These are phyloP conservation scores for Jamesozyma spencerorum DNA, from an alignment of 805 yeast species.

Conservation along the genomic window DNA sequence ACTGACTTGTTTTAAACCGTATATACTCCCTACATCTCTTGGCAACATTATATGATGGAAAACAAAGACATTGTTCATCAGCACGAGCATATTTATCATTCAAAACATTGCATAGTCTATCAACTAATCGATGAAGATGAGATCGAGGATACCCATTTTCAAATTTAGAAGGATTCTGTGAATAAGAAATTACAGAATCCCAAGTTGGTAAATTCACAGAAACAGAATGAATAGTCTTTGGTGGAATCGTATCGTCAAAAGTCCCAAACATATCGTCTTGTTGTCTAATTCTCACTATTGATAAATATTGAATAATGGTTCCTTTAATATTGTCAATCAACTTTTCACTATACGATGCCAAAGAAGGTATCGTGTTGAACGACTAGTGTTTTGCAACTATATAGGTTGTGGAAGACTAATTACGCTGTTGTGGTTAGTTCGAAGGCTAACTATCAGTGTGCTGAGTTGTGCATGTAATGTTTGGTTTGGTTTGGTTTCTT, in stretches of 20 bases:
- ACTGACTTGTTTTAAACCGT: slow-evolving; percentile 30
- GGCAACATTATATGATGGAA: slow-evolving; percentile 72
- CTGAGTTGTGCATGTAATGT: too few relatives aligned
- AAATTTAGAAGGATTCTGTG: slow-evolving; percentile 59
- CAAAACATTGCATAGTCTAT: slow-evolving; percentile 43
- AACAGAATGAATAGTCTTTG: slow-evolving; percentile 84
- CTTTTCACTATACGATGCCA: too few relatives aligned
- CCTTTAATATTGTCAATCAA: not conserved
- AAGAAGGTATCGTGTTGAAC: too few relatives aligned
- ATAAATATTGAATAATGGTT: not conserved
- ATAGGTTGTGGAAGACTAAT: too few relatives aligned
- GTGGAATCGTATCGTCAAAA: slow-evolving; percentile 82
- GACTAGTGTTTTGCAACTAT: too few relatives aligned
- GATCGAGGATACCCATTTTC: slow-evolving; percentile 52
- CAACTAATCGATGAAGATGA: slow-evolving; percentile 57
- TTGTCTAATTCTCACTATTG: not conserved
- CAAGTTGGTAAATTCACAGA: slow-evolving; percentile 93
- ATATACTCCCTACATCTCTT: slow-evolving; percentile 79
- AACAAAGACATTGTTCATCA: slow-evolving; percentile 65
- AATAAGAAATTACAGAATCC: slow-evolving; percentile 88
- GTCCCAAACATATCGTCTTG: slow-evolving; percentile 9
- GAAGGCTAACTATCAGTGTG: not conserved
- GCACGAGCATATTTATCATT: slow-evolving; percentile 69
- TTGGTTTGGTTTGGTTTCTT: too few relatives aligned
- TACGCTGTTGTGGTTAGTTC: not conserved